Percentiles rank a stretch among this genome's conserved stretches.
Conservation (phyloP, 2,329 filamentous ascomycete genomes). For the Calonectria naviculata region DNA sequence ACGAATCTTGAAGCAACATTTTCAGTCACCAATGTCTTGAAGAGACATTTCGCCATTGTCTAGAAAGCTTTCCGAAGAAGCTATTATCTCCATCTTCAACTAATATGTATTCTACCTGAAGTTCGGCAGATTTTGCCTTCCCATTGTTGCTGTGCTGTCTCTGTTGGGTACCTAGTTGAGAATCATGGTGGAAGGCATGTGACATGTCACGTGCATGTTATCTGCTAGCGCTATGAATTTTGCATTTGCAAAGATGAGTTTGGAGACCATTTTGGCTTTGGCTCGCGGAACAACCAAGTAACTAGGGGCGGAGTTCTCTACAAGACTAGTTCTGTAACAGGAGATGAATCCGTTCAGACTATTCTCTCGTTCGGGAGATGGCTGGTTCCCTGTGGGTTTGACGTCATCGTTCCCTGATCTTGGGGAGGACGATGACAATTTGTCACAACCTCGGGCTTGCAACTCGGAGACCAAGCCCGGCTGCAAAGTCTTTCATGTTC, state of each 20-base stretch:
- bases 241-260: not conserved
- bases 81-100: too few relatives aligned
- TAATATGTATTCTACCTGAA: too few relatives aligned
- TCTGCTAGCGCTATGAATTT: not conserved
- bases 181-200: not conserved
- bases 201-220: not conserved
- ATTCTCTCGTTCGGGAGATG: conserved; percentile 20
- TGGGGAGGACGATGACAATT: conserved; percentile 49
- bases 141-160: too few relatives aligned
- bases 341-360: conserved; percentile 39
- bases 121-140: too few relatives aligned
- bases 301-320: not conserved
- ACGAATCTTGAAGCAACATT: too few relatives aligned
- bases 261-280: not conserved
- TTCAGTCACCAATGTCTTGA: too few relatives aligned
- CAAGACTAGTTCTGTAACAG: not conserved
- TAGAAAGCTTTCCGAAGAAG: too few relatives aligned
- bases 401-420: conserved; percentile 67
- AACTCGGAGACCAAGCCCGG: conserved; percentile 54
- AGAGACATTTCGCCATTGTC: too few relatives aligned
- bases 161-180: not conserved
- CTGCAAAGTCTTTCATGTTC: conserved; percentile 70
- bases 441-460: conserved; percentile 53
- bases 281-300: not conserved
- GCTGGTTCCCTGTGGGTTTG: conserved; percentile 67